Conservation (phyloP, 768 basidiomycete species). For the Leucogyrophana mollusca region DNA sequence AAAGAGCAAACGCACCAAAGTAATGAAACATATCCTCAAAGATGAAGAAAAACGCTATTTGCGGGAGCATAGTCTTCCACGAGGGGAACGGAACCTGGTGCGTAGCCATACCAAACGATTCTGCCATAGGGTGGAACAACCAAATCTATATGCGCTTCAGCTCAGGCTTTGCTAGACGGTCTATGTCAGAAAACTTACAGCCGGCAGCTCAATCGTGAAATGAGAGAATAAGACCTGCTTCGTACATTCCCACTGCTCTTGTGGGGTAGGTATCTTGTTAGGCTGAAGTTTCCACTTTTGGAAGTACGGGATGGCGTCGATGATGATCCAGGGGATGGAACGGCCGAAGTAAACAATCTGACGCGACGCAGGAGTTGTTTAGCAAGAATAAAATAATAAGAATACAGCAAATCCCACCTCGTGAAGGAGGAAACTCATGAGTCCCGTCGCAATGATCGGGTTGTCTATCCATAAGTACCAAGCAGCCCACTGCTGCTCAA, state of each 20-base stretch:
- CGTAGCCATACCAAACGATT: constrained; percentile 84
- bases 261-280: constrained; percentile 71
- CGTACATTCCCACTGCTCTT: constrained; percentile 94
- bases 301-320: constrained; percentile 94
- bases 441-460: constrained; percentile 88
- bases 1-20: constrained; percentile 49
- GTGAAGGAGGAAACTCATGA: constrained; percentile 90
- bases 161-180: too few species aligned
- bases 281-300: constrained; percentile 92
- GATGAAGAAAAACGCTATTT: constrained; percentile 87
- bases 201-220: constrained; percentile 92
- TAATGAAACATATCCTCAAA: constrained; percentile 98
- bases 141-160: constrained; percentile 64
- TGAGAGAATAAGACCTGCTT: constrained; percentile 93
- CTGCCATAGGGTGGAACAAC: constrained; percentile 90
- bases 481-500: constrained; percentile 78
- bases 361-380: not conserved
- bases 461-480: constrained; percentile 90
- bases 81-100: constrained; percentile 91
- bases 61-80: constrained; percentile 64
- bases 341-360: constrained; percentile 97
- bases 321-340: constrained; percentile 91
- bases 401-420: constrained; percentile 79
- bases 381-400: not conserved
- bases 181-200: too few species aligned